Percentiles rank a stretch among this genome's conserved stretches.
These are phyloP conservation scores for Lumnitzera racemosa DNA, from an alignment of 345 rosid species.

Conservation along the genomic window DNA sequence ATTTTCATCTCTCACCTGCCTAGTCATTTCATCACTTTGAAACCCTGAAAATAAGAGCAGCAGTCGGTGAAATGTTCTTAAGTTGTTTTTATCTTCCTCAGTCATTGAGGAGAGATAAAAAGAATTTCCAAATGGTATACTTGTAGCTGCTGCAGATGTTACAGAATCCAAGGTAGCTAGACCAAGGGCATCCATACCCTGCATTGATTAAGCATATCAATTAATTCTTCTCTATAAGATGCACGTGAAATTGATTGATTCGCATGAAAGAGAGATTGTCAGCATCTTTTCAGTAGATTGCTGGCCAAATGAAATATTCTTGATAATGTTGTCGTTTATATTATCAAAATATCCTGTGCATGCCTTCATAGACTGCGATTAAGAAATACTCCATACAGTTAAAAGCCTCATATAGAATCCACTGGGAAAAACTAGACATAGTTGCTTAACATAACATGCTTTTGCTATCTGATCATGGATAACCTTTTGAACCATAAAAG, in stretches of 20 bases:
- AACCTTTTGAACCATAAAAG: too few relatives aligned
- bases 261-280: background rate
- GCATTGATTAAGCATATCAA: constrained; percentile 2
- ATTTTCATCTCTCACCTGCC: constrained; percentile 26
- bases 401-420: too few relatives aligned
- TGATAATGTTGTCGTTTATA: background rate
- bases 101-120: constrained; percentile 41
- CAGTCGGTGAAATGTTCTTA: constrained; percentile 66
- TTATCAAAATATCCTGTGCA: too few relatives aligned
- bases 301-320: background rate
- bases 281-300: background rate
- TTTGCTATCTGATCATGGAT: too few relatives aligned
- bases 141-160: constrained; percentile 36
- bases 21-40: constrained; percentile 21
- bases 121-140: constrained; percentile 40
- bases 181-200: constrained; percentile 95
- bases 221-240: background rate
- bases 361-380: too few relatives aligned
- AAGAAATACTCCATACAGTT: too few relatives aligned
- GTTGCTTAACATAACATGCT: too few relatives aligned
- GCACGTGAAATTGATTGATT: constrained; percentile 1
- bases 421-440: too few relatives aligned
- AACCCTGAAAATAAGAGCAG: constrained; percentile 50
- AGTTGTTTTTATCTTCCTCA: constrained; percentile 66
- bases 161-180: constrained; percentile 65